A percentile compares a stretch with the other conserved stretches of the same genome.
Conservation (phyloP, 495 filamentous ascomycete genomes). For the Bathelium albidoporum region DNA sequence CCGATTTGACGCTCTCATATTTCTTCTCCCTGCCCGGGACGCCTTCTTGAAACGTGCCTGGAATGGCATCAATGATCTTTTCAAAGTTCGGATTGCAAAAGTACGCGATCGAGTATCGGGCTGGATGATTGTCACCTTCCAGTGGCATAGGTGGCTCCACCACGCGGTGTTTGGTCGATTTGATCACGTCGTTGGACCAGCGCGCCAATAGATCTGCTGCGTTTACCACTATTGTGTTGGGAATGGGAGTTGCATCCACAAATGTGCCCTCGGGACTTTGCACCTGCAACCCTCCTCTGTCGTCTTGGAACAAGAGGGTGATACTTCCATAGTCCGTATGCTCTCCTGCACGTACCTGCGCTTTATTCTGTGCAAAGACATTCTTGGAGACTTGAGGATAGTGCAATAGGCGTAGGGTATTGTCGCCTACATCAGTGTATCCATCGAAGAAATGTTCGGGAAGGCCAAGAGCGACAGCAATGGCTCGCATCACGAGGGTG, state of each 20-base stretch:
- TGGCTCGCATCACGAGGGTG: slow-evolving; percentile 71
- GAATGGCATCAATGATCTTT: slow-evolving; percentile 69
- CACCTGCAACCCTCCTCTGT: slow-evolving; percentile 73
- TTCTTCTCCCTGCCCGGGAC: slow-evolving; percentile 51
- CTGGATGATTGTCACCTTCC: slow-evolving; percentile 43
- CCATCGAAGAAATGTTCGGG: slow-evolving; percentile 66
- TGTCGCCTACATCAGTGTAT: slow-evolving; percentile 65
- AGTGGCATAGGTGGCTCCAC: slow-evolving; percentile 59
- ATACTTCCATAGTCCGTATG: slow-evolving; percentile 69
- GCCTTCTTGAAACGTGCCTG: slow-evolving; percentile 61
- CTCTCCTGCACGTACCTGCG: slow-evolving; percentile 71
- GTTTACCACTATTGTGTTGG: slow-evolving; percentile 79
- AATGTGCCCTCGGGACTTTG: slow-evolving; percentile 65
- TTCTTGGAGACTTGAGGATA: slow-evolving; percentile 62
- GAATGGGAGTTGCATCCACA: slow-evolving; percentile 73
- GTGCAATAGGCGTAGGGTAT: slow-evolving; percentile 80
- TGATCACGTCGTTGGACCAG: slow-evolving; percentile 87
- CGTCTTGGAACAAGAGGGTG: slow-evolving; percentile 67
- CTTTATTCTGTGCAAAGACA: slow-evolving; percentile 52
- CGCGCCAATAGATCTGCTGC: slow-evolving; percentile 79
- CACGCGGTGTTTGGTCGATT: slow-evolving; percentile 79
- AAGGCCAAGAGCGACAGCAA: slow-evolving; percentile 74
- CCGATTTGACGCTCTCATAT: slow-evolving; percentile 66
- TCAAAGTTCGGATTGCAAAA: slow-evolving; percentile 91
- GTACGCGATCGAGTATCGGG: slow-evolving; percentile 59